Evolutionary conservation across 2,329 filamentous ascomycete species (phyloP).

Genomic region (Trichoderma sp.): DNA sequence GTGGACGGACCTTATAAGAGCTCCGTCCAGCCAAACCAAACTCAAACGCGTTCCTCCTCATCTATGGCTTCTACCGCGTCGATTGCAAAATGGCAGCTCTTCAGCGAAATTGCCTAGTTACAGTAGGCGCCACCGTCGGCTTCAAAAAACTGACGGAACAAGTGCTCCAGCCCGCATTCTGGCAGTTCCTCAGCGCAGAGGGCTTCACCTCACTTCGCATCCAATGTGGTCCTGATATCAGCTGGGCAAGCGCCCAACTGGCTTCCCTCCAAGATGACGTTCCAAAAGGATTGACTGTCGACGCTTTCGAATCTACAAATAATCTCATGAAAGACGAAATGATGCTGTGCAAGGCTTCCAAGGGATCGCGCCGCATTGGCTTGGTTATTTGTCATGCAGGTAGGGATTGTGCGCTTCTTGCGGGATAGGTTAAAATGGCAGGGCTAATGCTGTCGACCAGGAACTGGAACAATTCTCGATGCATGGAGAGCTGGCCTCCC

Average conservation of each 20-base stretch:
- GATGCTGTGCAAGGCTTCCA: constrained; percentile 46
- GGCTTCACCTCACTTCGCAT: constrained; percentile 71
- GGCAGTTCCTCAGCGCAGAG: constrained; percentile 54
- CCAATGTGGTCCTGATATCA: constrained; percentile 73
- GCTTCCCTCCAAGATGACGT: constrained; percentile 24
- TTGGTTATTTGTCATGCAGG: constrained; percentile 87
- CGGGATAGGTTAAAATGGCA: background rate
- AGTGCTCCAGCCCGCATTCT: constrained; percentile 60
- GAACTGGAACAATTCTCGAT: constrained; percentile 85
- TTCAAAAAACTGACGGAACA: constrained; percentile 70
- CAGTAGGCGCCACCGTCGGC: constrained; percentile 85
- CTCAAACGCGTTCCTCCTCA: background rate
- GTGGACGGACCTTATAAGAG: background rate
- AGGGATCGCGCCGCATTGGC: constrained; percentile 55
- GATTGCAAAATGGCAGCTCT: constrained; percentile 18
- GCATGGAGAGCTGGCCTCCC: constrained; percentile 70
- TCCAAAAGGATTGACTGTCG: constrained; percentile 27
- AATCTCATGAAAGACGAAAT: constrained; percentile 48
- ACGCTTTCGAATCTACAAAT: constrained; percentile 33
- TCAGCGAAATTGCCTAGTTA: constrained; percentile 67
- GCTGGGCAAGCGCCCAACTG: constrained; percentile 31
- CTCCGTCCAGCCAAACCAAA: background rate
- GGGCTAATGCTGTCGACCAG: constrained; percentile 42
- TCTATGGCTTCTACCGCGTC: background rate
- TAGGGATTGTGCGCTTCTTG: constrained; percentile 32